Base-by-base conservation (phyloP, 257 asterid species). In the Leonotis leonurus region DNA sequence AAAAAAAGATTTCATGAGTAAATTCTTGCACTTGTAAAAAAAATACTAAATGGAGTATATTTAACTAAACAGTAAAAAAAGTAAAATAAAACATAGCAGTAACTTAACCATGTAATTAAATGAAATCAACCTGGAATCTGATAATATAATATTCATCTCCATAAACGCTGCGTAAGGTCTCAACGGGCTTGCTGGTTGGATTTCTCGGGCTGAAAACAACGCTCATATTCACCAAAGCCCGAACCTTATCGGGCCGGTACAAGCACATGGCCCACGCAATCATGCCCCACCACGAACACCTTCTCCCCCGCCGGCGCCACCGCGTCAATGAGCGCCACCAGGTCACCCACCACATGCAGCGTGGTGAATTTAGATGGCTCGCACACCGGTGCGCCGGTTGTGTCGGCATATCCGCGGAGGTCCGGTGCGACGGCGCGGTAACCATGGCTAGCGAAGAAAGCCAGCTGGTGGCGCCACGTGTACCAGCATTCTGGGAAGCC, bases 51-150 rank as follows among this genome's bases (percentile, higher is more conserved):
- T 4, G 6, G 33, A 29, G 33, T 29, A 29, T 32, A 5, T 5
- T 32, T 32, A 32, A 32, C 6, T 5, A 5, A 32, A 32, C 8
- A 7, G n/a, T 0, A 32, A 32, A 32, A 32, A 6, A 5, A 10
- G 37, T 8, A 10, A 32, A 32, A 32, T n/a, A n/a, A n/a, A n/a
- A n/a, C n/a, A n/a, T n/a, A n/a, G n/a, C n/a, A n/a, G n/a, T n/a
- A n/a, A n/a, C n/a, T n/a, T n/a, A n/a, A n/a, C n/a, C n/a, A n/a
- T n/a, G n/a, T n/a, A n/a, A n/a, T n/a, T n/a, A n/a, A n/a, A n/a
- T n/a, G n/a, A n/a, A n/a, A n/a, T n/a, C n/a, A n/a, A 86, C 95
- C 97, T 90, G 97, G 17, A 90, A 83, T 76, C 95, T 78, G 50
- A 56, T 41, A 1, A 90, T 73, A 54, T 89, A 90, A 48, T 90